Evolutionary conservation across 805 yeast species (phyloP).

Genomic region (Yamadazyma insecticola): DNA sequence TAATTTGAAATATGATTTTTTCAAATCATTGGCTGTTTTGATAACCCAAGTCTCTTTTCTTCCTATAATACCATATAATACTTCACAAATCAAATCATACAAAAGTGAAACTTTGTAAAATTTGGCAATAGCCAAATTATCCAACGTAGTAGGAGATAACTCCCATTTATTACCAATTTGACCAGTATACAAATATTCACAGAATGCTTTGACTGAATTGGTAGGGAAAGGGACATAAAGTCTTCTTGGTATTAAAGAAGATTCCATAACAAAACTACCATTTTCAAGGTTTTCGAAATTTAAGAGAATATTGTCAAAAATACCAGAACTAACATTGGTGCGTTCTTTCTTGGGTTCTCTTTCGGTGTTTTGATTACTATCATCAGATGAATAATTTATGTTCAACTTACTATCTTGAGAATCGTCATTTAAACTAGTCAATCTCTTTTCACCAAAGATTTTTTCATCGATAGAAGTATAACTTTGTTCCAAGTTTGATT

Average conservation of each 20-base stretch:
- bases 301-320: constrained; percentile 13
- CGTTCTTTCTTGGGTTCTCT: neutral
- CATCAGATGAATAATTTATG: neutral
- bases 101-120: constrained; percentile 65
- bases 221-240: constrained; percentile 66
- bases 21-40: constrained; percentile 35
- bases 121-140: constrained; percentile 57
- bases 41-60: constrained; percentile 55
- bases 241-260: constrained; percentile 62
- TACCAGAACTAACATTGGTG: too few relatives aligned
- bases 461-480: neutral
- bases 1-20: constrained; percentile 21
- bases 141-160: constrained; percentile 64
- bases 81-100: constrained; percentile 65
- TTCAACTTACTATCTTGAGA: neutral
- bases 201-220: constrained; percentile 55
- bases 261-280: constrained; percentile 44
- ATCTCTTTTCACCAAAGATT: neutral
- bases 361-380: neutral
- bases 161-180: constrained; percentile 74
- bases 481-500: constrained; percentile 1
- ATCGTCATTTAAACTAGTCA: neutral
- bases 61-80: constrained; percentile 64
- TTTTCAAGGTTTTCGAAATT: constrained; percentile 30
- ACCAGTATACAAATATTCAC: constrained; percentile 75